Conservation (phyloP, 73 alveolate genomes). For the Halteria grandinella region DNA sequence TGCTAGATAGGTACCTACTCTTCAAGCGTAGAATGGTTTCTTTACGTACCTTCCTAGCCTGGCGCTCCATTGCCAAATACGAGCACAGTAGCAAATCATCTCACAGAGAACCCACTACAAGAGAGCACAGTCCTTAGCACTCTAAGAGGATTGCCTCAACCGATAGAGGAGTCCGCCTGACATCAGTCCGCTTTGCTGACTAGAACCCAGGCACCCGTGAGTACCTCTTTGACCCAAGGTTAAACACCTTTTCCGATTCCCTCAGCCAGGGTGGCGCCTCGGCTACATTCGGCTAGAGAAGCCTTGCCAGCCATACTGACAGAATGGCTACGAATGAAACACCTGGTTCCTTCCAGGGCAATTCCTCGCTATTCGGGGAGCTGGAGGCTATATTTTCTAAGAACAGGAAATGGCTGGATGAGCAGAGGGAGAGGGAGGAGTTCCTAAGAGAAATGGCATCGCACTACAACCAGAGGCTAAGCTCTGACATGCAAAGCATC, state of each 20-base stretch:
- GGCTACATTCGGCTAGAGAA: background rate
- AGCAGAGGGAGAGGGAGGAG: slow-evolving; percentile 37
- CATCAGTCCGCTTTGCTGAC: background rate
- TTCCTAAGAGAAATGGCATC: slow-evolving; percentile 46
- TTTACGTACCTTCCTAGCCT: slow-evolving; percentile 30
- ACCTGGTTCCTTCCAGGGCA: background rate
- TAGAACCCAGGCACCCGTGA: background rate
- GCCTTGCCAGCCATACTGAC: background rate
- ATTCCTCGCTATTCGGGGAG: slow-evolving; percentile 30
- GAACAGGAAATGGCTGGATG: slow-evolving; percentile 53
- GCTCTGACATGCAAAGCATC: slow-evolving; percentile 31
- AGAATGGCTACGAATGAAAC: slow-evolving; percentile 8
- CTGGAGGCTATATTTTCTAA: slow-evolving; percentile 35
- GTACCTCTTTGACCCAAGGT: too few relatives aligned
- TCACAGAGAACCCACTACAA: background rate
- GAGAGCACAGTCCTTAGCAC: background rate
- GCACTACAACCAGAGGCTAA: slow-evolving; percentile 39
- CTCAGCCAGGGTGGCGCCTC: too few relatives aligned
- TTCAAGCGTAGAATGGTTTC: background rate
- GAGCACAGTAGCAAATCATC: slow-evolving; percentile 5
- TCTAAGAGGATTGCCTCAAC: background rate
- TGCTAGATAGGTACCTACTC: background rate
- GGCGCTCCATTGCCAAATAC: slow-evolving; percentile 47
- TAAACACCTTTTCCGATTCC: too few relatives aligned
- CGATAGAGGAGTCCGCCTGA: background rate